These are phyloP conservation scores for Gomphus sp. DNA, from an alignment of 1,284 basidiomycete species.

Conservation along the genomic window DNA sequence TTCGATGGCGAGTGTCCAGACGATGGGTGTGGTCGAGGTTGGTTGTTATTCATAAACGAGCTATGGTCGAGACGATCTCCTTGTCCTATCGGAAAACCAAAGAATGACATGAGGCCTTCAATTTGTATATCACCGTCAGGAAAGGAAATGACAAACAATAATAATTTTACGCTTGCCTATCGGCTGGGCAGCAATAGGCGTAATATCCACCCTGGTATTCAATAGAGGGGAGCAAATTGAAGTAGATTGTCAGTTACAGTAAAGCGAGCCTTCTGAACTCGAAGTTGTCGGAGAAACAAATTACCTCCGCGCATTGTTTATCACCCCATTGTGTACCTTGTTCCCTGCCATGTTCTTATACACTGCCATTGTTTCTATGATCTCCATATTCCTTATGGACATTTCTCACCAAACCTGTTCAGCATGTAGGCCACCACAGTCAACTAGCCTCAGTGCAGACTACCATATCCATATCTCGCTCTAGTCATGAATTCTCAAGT, in stretches of 20 bases:
- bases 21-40: conserved; percentile 6
- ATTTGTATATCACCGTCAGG: neutral
- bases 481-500: too few species aligned
- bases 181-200: neutral
- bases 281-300: neutral
- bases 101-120: conserved; percentile 59
- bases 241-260: neutral
- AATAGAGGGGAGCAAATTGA: neutral
- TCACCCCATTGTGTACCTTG: neutral
- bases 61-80: conserved; percentile 73
- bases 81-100: conserved; percentile 71
- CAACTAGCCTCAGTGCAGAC: too few species aligned
- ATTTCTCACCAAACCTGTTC: too few species aligned
- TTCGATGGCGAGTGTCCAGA: neutral
- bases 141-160: neutral
- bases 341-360: neutral
- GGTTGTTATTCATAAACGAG: conserved; percentile 60
- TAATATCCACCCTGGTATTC: neutral
- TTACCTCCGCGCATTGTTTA: neutral
- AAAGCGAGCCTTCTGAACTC: neutral
- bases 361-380: too few species aligned
- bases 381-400: too few species aligned
- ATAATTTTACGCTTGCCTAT: neutral
- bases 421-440: too few species aligned
- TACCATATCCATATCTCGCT: too few species aligned